phyloP scores from a whole-genome alignment of 73 alveolate genomes.

The Strombidium stylifer region DNA sequence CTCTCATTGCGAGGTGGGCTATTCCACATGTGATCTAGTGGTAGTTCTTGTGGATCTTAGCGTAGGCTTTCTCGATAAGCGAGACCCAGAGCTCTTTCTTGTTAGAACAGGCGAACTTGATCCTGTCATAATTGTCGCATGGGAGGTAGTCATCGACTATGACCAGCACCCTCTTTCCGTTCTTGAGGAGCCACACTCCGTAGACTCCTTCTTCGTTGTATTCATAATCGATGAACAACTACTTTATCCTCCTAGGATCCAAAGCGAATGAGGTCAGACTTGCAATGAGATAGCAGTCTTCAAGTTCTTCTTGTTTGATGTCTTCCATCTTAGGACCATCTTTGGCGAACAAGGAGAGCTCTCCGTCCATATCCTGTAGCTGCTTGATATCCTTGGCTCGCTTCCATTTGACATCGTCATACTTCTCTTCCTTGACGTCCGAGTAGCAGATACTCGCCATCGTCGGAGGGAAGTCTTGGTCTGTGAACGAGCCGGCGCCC shows the following conservation, averaged over 20 bases:
- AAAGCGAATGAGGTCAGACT: constrained; percentile 81
- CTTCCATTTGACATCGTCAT: too few relatives aligned
- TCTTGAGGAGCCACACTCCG: constrained; percentile 84
- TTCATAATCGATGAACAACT: constrained; percentile 80
- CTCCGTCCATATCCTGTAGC: too few relatives aligned
- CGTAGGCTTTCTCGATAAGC: constrained; percentile 91
- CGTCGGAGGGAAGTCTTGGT: too few relatives aligned
- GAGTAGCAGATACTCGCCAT: too few relatives aligned
- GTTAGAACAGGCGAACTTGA: constrained; percentile 54
- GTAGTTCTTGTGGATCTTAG: constrained; percentile 84
- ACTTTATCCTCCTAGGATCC: constrained; percentile 78
- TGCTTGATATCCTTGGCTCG: too few relatives aligned
- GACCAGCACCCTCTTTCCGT: constrained; percentile 93
- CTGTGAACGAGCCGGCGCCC: too few relatives aligned
- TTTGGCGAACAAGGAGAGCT: too few relatives aligned
- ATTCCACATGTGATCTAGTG: constrained; percentile 72
- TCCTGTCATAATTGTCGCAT: constrained; percentile 86
- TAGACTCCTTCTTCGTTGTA: constrained; percentile 84
- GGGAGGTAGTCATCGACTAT: constrained; percentile 95
- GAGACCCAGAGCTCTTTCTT: constrained; percentile 84
- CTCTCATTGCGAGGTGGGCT: constrained; percentile 87
- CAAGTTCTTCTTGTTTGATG: constrained; percentile 74
- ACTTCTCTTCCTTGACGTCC: too few relatives aligned
- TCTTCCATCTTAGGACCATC: too few relatives aligned
- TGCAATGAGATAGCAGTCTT: constrained; percentile 76